Evolutionary conservation across 2,329 filamentous ascomycete genomes (phyloP).

Genomic region (Hymenoscyphus fructigenus): DNA sequence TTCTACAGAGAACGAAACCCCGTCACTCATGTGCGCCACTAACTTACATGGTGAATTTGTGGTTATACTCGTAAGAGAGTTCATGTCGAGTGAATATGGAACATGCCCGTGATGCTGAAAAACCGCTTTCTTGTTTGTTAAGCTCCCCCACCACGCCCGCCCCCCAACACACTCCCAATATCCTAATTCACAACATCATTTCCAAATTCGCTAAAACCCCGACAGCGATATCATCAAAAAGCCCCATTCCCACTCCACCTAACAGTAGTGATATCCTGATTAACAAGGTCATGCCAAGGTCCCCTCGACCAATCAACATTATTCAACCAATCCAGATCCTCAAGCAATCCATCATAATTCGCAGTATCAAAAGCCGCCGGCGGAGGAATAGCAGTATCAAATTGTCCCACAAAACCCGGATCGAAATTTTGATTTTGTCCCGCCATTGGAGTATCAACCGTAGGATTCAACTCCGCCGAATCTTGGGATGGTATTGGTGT

Average conservation of each 20-base stretch:
- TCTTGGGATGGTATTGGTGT: conserved; percentile 8
- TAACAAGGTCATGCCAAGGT: conserved; percentile 33
- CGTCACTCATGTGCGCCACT: no score
- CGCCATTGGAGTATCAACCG: conserved; percentile 1
- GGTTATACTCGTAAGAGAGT: no score
- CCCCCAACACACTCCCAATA: no score
- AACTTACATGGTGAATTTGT: no score
- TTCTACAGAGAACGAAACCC: no score
- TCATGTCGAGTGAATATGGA: no score
- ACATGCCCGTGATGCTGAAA: no score
- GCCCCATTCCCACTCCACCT: conserved; percentile 11
- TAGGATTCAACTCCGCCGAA: conserved; percentile 3
- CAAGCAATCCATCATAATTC: conserved; percentile 24
- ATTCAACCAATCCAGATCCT: conserved; percentile 35
- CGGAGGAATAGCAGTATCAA: conserved; percentile 18
- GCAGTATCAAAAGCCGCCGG: conserved; percentile 23
- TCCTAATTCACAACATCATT: no score
- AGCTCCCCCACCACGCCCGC: no score
- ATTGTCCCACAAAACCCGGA: conserved; percentile 11
- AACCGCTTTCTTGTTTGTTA: no score
- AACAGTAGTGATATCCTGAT: conserved; percentile 12
- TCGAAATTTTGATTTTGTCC: conserved; percentile 11
- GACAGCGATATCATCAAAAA: background rate
- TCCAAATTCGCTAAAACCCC: no score
- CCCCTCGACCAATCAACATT: conserved; percentile 34